Evolutionary conservation across 208 protist species (phyloP), one percentile per base, ranked within the genome.

Genomic region (Crithidia acanthocephali): DNA sequence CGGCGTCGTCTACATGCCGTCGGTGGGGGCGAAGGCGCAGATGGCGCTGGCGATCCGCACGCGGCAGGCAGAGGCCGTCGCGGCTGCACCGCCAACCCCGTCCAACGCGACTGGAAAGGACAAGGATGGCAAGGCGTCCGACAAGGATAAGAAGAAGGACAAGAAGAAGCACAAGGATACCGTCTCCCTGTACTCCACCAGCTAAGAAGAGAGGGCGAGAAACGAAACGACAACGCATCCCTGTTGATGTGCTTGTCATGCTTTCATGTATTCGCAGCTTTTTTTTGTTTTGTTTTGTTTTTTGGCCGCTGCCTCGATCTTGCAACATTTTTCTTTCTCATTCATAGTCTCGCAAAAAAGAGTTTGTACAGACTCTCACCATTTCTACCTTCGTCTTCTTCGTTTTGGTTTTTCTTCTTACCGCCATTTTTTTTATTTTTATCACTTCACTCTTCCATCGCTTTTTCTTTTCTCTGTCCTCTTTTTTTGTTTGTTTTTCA

Each of bases 1-100:
- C 18, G 62, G 71, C 0, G 80, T 81, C 2, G 63, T 92, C 8
- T 84, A 72, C 30, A 62, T 80, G 37, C 73, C 70, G 2, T 76
- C 74, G 44, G 79, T 87, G 44, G 60, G 74, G 28, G n/a, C 50
- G 27, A 30, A 44, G 22, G 48, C 52, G 37, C 53, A 73, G 37
- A 56, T 48, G 1, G 48, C 53, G 6, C 25, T 77, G 27, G 44
- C 53, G 25, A 71, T 77, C 27, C 63, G 72, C 65, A 48, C 72
- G 40, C 63, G 64, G 11, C 64, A 52, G 20, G 64, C 52, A 5
- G 64, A 58, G 40, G 56, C 56, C 8, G 64, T 64, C 10, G 63
- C 64, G 23, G 47, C 47, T 33, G 47, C 47, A 9, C 32, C 47
- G 32, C 25, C 61, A 0, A 20, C 61, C 2, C n/a, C 32, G 8